Evolutionary conservation across 2,329 filamentous ascomycete genomes (phyloP).

Genomic region (Colletotrichum cordylinicola): DNA sequence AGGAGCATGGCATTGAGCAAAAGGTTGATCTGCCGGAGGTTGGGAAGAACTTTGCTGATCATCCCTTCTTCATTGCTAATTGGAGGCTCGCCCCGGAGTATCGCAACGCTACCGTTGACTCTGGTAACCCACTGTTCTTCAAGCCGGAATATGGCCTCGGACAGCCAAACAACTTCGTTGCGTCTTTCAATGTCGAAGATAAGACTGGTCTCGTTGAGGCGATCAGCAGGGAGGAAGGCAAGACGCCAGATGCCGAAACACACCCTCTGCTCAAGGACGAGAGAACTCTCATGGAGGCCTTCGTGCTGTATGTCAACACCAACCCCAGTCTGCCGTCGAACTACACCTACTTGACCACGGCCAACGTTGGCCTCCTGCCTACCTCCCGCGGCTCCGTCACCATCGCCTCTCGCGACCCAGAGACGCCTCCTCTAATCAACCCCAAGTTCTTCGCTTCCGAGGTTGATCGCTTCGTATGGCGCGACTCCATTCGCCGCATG

Average conservation of each 20-base stretch:
- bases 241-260: constrained; percentile 31
- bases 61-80: constrained; percentile 46
- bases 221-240: constrained; percentile 38
- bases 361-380: constrained; percentile 27
- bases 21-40: constrained; percentile 52
- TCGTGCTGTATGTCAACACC: constrained; percentile 26
- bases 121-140: constrained; percentile 37
- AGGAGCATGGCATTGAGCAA: constrained; percentile 44
- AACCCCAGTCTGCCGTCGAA: constrained; percentile 15
- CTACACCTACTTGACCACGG: constrained; percentile 25
- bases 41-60: constrained; percentile 54
- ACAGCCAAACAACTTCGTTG: constrained; percentile 42
- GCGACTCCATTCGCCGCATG: constrained; percentile 29
- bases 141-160: constrained; percentile 41
- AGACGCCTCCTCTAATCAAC: constrained; percentile 28
- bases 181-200: constrained; percentile 29
- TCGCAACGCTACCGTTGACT: constrained; percentile 35
- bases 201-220: constrained; percentile 33
- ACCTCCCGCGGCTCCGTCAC: constrained; percentile 32
- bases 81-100: constrained; percentile 36
- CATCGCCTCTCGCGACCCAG: constrained; percentile 22
- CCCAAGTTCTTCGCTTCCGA: constrained; percentile 36
- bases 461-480: constrained; percentile 33
- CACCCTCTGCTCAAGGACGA: constrained; percentile 38
- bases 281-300: constrained; percentile 27